phyloP scores from a whole-genome alignment of 108 stramenopile genomes.

The Epipyxis sp. region DNA sequence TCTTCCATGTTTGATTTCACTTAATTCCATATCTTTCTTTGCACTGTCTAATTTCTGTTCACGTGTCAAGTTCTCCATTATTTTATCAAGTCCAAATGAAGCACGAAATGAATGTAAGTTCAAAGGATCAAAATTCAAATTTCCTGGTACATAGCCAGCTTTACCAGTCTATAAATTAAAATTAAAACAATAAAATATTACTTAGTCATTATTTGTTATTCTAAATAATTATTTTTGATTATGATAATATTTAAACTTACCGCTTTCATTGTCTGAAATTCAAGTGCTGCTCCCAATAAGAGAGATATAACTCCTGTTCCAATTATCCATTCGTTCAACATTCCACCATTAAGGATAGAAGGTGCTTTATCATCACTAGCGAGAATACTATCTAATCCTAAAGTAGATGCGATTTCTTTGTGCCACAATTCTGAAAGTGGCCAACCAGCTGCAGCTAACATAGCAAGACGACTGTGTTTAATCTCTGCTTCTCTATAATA shows the following conservation, averaged over 20 bases:
- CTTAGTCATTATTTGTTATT: too few relatives aligned
- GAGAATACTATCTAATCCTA: slow-evolving; percentile 43
- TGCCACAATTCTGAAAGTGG: slow-evolving; percentile 73
- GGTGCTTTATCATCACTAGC: slow-evolving; percentile 55
- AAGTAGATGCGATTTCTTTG: slow-evolving; percentile 62
- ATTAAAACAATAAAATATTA: slow-evolving; percentile 47
- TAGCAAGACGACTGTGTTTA: slow-evolving; percentile 82
- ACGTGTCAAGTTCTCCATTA: slow-evolving; percentile 42
- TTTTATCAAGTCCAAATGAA: slow-evolving; percentile 66
- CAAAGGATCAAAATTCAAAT: slow-evolving; percentile 78
- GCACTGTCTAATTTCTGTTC: slow-evolving; percentile 35
- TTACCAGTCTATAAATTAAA: slow-evolving; percentile 43
- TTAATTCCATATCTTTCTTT: slow-evolving; percentile 63
- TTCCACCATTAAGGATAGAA: slow-evolving; percentile 76
- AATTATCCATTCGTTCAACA: too few relatives aligned
- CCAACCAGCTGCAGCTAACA: slow-evolving; percentile 85
- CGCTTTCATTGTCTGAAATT: slow-evolving; percentile 71
- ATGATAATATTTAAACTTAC: too few relatives aligned
- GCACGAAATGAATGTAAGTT: background rate
- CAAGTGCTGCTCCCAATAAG: slow-evolving; percentile 67
- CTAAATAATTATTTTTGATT: too few relatives aligned
- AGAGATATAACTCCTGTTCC: slow-evolving; percentile 70
- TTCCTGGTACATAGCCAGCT: slow-evolving; percentile 23
- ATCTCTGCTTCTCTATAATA: slow-evolving; percentile 77
- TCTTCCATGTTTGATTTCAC: slow-evolving; percentile 85